These are phyloP conservation scores for Carex arenaria DNA, from an alignment of 202 grass and related monocot genomes.

Conservation along the genomic window DNA sequence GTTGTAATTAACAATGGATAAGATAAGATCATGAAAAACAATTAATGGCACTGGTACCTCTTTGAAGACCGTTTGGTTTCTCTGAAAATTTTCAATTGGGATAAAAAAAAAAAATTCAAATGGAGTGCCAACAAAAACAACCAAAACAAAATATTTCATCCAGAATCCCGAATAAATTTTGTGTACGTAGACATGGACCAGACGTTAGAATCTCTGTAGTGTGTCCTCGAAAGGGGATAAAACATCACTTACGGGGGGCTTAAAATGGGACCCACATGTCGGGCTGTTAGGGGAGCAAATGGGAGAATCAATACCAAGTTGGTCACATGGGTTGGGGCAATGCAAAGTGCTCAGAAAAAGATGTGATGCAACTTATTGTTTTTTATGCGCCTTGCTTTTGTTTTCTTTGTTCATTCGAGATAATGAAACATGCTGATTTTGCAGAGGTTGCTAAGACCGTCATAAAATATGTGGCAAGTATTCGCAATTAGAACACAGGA, in stretches of 20 bases:
- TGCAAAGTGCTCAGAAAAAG: constrained; percentile 1
- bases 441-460: background rate
- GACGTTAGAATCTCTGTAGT: constrained; percentile 5
- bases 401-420: background rate
- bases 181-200: background rate
- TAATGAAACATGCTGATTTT: background rate
- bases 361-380: constrained; percentile 15
- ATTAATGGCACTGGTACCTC: background rate
- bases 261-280: background rate
- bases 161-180: background rate
- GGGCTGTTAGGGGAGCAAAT: constrained; percentile 24
- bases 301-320: constrained; percentile 3
- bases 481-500: constrained; percentile 25
- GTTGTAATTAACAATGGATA: constrained; percentile 5
- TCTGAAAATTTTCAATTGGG: background rate
- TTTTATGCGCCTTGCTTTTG: background rate
- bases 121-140: background rate
- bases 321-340: constrained; percentile 29
- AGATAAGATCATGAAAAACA: constrained; percentile 2
- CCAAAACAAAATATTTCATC: constrained; percentile 4
- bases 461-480: background rate
- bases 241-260: constrained; percentile 10
- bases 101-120: background rate
- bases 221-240: constrained; percentile 27
- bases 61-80: background rate